phyloP scores from a whole-genome alignment of 2,329 filamentous ascomycete genomes.

The Fusarium sp. region DNA sequence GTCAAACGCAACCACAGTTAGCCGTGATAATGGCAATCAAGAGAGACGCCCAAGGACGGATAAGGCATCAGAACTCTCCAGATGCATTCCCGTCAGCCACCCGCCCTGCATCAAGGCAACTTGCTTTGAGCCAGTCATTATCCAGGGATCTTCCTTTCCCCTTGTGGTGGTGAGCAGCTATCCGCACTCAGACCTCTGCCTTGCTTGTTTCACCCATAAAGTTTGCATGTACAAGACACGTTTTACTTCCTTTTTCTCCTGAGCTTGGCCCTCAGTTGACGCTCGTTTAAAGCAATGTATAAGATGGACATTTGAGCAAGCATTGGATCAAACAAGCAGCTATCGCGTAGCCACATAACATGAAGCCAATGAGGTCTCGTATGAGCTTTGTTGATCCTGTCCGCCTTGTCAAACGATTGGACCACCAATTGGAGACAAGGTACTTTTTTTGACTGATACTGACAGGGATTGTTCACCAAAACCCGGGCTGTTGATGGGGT shows the following conservation, averaged over 20 bases:
- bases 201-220: neutral
- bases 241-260: neutral
- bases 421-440: slow-evolving; percentile 15
- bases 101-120: slow-evolving; percentile 12
- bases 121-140: slow-evolving; percentile 10
- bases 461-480: neutral
- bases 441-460: slow-evolving; percentile 9
- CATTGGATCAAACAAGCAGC: neutral
- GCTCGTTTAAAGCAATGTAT: neutral
- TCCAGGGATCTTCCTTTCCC: slow-evolving; percentile 15
- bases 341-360: neutral
- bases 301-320: neutral
- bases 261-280: neutral
- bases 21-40: neutral
- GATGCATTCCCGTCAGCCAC: slow-evolving; percentile 17
- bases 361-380: neutral
- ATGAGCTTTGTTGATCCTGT: neutral
- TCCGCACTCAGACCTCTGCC: neutral
- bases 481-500: neutral
- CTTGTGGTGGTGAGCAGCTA: slow-evolving; percentile 7
- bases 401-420: slow-evolving; percentile 32
- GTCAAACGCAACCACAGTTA: slow-evolving; percentile 1
- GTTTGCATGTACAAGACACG: slow-evolving; percentile 7
- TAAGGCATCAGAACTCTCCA: neutral
- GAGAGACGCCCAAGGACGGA: neutral